Conservation (phyloP, 331 rosid genomes). For the Pyracantha coccinea region DNA sequence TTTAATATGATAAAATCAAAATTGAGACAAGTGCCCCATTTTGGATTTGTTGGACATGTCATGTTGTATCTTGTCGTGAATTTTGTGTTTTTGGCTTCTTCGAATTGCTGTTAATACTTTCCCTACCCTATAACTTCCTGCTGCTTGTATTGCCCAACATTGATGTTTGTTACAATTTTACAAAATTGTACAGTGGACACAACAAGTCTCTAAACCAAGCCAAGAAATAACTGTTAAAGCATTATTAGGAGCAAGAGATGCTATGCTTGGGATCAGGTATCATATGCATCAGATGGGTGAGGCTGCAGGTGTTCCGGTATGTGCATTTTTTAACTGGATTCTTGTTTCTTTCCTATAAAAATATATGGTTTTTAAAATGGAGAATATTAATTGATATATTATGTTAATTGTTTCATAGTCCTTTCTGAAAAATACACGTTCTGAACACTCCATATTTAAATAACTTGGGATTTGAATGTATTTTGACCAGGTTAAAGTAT, state of each 20-base stretch:
- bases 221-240: constrained; percentile 52
- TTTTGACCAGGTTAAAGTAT: neutral
- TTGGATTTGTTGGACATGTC: neutral
- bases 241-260: constrained; percentile 75
- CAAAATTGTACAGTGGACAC: constrained; percentile 64
- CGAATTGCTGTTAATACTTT: neutral
- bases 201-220: constrained; percentile 54
- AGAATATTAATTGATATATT: neutral
- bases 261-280: constrained; percentile 70
- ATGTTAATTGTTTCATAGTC: neutral
- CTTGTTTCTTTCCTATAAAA: neutral
- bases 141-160: constrained; percentile 1
- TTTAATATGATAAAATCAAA: neutral
- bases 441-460: neutral
- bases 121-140: neutral
- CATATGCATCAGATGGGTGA: constrained; percentile 81
- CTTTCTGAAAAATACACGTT: neutral
- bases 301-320: constrained; percentile 95
- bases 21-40: neutral
- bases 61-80: neutral
- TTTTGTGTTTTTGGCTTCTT: neutral
- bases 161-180: constrained; percentile 21
- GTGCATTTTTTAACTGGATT: constrained; percentile 17
- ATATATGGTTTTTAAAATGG: neutral
- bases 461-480: neutral